Evolutionary conservation across 306 rosid species (phyloP).

Genomic region (Geum urbanum): DNA sequence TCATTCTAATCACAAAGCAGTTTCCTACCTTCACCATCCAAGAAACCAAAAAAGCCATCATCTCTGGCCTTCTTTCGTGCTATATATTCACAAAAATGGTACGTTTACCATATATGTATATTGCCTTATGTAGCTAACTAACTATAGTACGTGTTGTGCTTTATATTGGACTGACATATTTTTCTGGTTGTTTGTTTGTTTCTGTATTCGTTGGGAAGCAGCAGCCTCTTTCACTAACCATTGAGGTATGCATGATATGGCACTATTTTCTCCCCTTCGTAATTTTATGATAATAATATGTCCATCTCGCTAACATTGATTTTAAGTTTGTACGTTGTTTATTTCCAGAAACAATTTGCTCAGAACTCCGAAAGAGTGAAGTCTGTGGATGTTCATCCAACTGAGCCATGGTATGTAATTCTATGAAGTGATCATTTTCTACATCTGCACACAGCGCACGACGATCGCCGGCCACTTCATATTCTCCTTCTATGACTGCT

Average conservation of each 20-base stretch:
- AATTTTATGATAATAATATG: no score
- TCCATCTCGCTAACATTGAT: no score
- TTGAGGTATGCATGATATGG: slow-evolving; percentile 39
- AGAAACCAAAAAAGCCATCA: no score
- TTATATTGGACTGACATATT: slow-evolving; percentile 19
- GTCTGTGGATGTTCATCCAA: slow-evolving; percentile 69
- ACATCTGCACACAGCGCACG: background rate
- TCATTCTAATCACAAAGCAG: background rate
- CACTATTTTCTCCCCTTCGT: no score
- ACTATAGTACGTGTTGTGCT: background rate
- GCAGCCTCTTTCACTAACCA: slow-evolving; percentile 38
- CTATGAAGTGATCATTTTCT: background rate
- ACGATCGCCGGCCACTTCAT: no score
- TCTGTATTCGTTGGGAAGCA: slow-evolving; percentile 14
- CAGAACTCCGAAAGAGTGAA: slow-evolving; percentile 70
- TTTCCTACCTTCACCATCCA: no score
- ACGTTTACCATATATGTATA: background rate
- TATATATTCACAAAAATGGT: slow-evolving; percentile 3
- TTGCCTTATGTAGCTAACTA: background rate
- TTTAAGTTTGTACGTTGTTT: no score
- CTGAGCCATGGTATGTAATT: slow-evolving; percentile 67
- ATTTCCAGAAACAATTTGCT: slow-evolving; percentile 47
- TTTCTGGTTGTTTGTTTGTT: slow-evolving; percentile 17
- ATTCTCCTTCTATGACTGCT: background rate
- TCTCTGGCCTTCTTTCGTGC: no score